These are phyloP conservation scores for Beauveria varroae DNA, from an alignment of 2,329 filamentous ascomycete species.

Conservation along the genomic window DNA sequence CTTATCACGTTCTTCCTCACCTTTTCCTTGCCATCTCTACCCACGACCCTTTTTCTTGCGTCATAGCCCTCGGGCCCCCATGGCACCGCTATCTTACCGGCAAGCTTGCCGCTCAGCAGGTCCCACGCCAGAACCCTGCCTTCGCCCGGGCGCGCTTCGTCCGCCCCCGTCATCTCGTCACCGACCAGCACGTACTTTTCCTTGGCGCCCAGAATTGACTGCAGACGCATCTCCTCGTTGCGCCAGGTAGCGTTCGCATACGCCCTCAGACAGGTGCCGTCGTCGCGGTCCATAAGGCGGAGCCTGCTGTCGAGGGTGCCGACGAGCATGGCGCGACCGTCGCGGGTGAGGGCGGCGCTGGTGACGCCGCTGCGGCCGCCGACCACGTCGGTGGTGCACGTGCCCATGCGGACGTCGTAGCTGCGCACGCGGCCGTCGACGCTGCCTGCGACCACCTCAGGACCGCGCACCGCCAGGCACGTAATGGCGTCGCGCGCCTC, in stretches of 20 bases:
- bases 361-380: conserved; percentile 63
- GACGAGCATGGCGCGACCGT: conserved; percentile 68
- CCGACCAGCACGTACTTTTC: conserved; percentile 76
- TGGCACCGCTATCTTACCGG: conserved; percentile 52
- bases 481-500: conserved; percentile 67
- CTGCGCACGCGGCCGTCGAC: conserved; percentile 75
- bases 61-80: conserved; percentile 47
- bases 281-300: conserved; percentile 71
- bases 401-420: conserved; percentile 78
- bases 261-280: conserved; percentile 64
- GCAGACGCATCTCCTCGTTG: conserved; percentile 67
- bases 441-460: conserved; percentile 64
- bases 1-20: conserved; percentile 52
- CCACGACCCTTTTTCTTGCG: conserved; percentile 44
- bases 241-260: conserved; percentile 53
- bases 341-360: conserved; percentile 61
- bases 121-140: conserved; percentile 77
- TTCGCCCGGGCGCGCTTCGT: conserved; percentile 29
- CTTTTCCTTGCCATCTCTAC: conserved; percentile 54
- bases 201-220: conserved; percentile 64
- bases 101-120: conserved; percentile 62
- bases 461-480: conserved; percentile 37
- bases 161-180: conserved; percentile 51
- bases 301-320: conserved; percentile 69
- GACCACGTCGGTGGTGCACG: conserved; percentile 62